A percentile compares a stretch with the other conserved stretches of the same genome.
phyloP scores from a whole-genome alignment of 2,329 filamentous ascomycete species.

The Fusarium pseudonygamai region DNA sequence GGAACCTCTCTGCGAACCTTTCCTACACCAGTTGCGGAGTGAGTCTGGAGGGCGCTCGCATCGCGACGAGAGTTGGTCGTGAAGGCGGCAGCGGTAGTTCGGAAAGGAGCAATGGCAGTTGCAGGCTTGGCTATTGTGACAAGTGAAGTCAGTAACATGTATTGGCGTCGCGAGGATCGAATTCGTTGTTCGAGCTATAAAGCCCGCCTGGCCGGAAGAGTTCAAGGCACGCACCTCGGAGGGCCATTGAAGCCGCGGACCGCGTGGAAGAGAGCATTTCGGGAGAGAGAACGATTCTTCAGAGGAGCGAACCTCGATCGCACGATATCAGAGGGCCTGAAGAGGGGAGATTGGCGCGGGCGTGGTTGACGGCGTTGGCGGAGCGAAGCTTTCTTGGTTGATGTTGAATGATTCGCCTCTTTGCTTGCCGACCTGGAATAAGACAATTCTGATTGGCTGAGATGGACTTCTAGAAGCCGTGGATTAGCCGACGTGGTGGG shows the following conservation, averaged over 20 bases:
- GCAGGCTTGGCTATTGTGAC: slow-evolving; percentile 70
- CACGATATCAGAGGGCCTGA: slow-evolving; percentile 17
- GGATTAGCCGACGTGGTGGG: slow-evolving; percentile 43
- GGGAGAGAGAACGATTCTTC: slow-evolving; percentile 26
- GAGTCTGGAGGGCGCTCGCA: slow-evolving; percentile 65
- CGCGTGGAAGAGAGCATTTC: slow-evolving; percentile 61
- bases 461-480: slow-evolving; percentile 14
- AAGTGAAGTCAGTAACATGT: slow-evolving; percentile 11
- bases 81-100: slow-evolving; percentile 68
- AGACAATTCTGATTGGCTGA: slow-evolving; percentile 45
- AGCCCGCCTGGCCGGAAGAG: slow-evolving; percentile 30
- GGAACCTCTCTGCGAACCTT: slow-evolving; percentile 75
- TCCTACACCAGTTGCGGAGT: slow-evolving; percentile 64
- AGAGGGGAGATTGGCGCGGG: slow-evolving; percentile 29
- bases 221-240: slow-evolving; percentile 56
- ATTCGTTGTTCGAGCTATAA: slow-evolving; percentile 28
- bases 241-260: slow-evolving; percentile 61
- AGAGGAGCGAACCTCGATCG: slow-evolving; percentile 34
- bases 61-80: slow-evolving; percentile 74
- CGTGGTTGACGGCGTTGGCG: slow-evolving; percentile 23
- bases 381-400: slow-evolving; percentile 40
- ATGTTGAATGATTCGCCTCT: slow-evolving; percentile 46
- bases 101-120: slow-evolving; percentile 69
- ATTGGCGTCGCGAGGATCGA: slow-evolving; percentile 4
- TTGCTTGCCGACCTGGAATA: slow-evolving; percentile 42